A percentile compares a stretch with the other conserved stretches of the same genome.
Conservation (phyloP, 2,329 filamentous ascomycete genomes). For the Colletotrichum costaricense region DNA sequence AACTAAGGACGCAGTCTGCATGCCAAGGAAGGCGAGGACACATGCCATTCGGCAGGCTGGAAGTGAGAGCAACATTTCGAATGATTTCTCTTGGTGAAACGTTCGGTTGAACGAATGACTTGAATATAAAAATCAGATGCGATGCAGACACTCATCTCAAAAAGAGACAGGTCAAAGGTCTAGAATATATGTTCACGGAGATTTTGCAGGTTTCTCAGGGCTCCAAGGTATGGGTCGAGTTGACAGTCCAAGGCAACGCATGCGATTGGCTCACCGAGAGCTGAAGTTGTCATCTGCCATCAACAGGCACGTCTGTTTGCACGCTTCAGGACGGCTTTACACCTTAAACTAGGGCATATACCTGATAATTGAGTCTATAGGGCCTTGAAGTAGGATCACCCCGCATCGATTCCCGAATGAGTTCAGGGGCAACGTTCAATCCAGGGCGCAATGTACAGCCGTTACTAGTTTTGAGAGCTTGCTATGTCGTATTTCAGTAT, state of each 20-base stretch:
- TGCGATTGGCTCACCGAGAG: neutral
- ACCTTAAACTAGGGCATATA: neutral
- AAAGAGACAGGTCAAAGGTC: too few relatives aligned
- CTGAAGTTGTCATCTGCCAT: neutral
- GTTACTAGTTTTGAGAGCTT: neutral
- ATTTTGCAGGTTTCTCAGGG: neutral
- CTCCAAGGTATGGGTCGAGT: neutral
- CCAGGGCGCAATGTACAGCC: neutral
- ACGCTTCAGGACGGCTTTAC: neutral
- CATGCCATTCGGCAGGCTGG: neutral
- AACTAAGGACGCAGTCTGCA: neutral
- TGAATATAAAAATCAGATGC: neutral
- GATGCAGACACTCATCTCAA: neutral
- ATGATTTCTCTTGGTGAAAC: neutral
- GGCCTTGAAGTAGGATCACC: neutral
- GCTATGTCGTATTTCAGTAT: neutral
- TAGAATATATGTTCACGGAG: neutral
- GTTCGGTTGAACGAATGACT: neutral
- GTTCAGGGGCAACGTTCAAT: neutral
- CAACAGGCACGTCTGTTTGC: neutral
- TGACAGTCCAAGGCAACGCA: neutral
- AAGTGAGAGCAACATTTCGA: neutral
- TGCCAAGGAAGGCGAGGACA: neutral
- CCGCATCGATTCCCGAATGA: neutral
- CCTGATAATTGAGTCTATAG: neutral